These are phyloP conservation scores for Spathaspora boniae DNA, from an alignment of 805 yeast genomes.

Conservation along the genomic window DNA sequence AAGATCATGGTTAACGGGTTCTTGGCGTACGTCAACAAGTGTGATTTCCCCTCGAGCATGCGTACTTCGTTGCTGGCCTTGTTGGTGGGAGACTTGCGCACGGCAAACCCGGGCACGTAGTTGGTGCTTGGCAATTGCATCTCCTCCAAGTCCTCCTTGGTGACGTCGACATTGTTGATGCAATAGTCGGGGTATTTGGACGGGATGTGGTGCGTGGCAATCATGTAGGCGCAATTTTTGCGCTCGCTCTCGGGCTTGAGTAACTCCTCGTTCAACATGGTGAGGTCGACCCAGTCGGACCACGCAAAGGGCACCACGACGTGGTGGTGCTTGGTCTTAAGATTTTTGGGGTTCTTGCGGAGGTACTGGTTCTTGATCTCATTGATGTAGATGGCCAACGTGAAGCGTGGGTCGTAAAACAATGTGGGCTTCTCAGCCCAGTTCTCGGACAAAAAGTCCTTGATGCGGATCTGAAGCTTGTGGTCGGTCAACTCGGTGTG, in stretches of 20 bases:
- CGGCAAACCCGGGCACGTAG: constrained; percentile 41
- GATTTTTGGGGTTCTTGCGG: constrained; percentile 12
- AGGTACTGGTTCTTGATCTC: constrained; percentile 27
- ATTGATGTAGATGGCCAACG: constrained; percentile 47
- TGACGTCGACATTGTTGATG: constrained; percentile 14
- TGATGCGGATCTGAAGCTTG: constrained; percentile 14
- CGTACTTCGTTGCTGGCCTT: constrained; percentile 32
- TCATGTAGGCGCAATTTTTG: constrained; percentile 20
- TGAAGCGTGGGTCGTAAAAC: constrained; percentile 54
- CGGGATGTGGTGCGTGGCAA: constrained; percentile 16
- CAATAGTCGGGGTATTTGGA: constrained; percentile 16
- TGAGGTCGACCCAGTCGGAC: constrained; percentile 55
- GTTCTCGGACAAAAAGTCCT: constrained; percentile 15
- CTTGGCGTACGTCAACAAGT: constrained; percentile 34
- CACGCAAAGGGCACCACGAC: constrained; percentile 40
- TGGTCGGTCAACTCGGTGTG: constrained; percentile 22
- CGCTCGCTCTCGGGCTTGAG: constrained; percentile 16
- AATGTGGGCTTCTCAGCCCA: constrained; percentile 19
- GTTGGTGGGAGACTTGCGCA: constrained; percentile 23
- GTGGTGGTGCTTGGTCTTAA: constrained; percentile 26
- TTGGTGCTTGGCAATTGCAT: constrained; percentile 19
- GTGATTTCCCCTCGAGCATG: constrained; percentile 39
- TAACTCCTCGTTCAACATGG: constrained; percentile 31
- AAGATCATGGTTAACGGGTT: constrained; percentile 39
- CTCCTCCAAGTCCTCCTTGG: constrained; percentile 16